Base-by-base conservation (phyloP, 192 early-diverging fungal genomes). In the Lunasporangiospora selenospora region DNA sequence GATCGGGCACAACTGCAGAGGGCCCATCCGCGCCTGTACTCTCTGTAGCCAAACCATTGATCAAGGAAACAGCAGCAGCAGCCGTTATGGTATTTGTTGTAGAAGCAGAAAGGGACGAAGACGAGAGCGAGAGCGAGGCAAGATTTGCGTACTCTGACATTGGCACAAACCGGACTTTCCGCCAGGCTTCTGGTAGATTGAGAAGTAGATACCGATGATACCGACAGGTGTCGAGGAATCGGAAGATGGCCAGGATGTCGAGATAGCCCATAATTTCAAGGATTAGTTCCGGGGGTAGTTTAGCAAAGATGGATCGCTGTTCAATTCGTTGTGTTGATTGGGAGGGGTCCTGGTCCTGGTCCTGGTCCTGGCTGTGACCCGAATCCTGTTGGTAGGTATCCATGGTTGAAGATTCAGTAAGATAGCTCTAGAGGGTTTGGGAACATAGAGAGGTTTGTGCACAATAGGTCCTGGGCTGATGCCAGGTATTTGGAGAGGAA, bases 221-320 rank as follows among this genome's bases (percentile, higher is more conserved):
- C 1, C 58, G 38, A 18, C 80, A 81, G 12, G 82, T 79, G 53
- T 84, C 82, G 38, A 79, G 60, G 7, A 81, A 58, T 19, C 58
- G 59, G 34, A 77, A 79, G 16, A 71, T 58, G 8, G 82, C 65
- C 33, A 81, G 48, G 23, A 84, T 58, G 41, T 84, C 82, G 30
- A 84, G 66, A 26, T 77, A 49, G 13, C 41, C 50, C 34, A 70
- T 67, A 26, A 83, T 67, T 4, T 75, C 48, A 23, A 75, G 51
- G 18, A 79, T 42, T 13, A 84, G 58, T 19, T 84, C 79, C 18
- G 57, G 58, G 1, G 79, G 82, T 8, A 83, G 54, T 0, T 26
- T 15, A 9, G 19, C 32, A 24, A 73, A 63, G 13, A 63, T 8
- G 1, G 69, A 63, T 7, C 31, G 21, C n/a, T 59, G 57, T 15